phyloP scores from a whole-genome alignment of 2,329 filamentous ascomycete species.

The Fusarium tjaetaba region DNA sequence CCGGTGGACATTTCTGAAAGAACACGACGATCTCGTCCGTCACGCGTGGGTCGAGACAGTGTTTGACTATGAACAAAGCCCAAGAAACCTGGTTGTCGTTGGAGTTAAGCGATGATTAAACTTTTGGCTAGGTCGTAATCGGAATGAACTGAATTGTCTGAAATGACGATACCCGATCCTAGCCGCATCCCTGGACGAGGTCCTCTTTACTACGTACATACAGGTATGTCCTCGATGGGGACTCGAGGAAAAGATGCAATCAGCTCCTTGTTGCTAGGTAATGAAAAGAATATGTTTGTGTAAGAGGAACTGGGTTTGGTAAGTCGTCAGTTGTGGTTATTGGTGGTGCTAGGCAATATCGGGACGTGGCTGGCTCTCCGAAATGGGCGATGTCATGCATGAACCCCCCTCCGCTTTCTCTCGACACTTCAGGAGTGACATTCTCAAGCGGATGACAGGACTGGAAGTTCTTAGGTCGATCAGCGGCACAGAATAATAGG shows the following conservation, averaged over 20 bases:
- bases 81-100: slow-evolving; percentile 91
- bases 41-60: slow-evolving; percentile 92
- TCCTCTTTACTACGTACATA: neutral
- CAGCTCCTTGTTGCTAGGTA: neutral
- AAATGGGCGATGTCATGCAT: slow-evolving; percentile 43
- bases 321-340: slow-evolving; percentile 32
- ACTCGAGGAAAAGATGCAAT: slow-evolving; percentile 5
- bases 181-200: neutral
- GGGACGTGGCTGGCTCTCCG: slow-evolving; percentile 16
- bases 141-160: slow-evolving; percentile 19
- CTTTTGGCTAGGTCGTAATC: slow-evolving; percentile 23
- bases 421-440: slow-evolving; percentile 13
- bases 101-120: slow-evolving; percentile 75
- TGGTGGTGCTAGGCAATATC: slow-evolving; percentile 16
- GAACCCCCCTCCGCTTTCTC: slow-evolving; percentile 32
- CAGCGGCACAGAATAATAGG: slow-evolving; percentile 10
- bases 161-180: slow-evolving; percentile 4
- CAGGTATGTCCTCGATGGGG: neutral
- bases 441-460: slow-evolving; percentile 17
- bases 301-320: slow-evolving; percentile 14
- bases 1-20: slow-evolving; percentile 85
- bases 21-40: slow-evolving; percentile 75
- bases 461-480: slow-evolving; percentile 15
- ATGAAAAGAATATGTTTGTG: slow-evolving; percentile 16
- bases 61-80: slow-evolving; percentile 87